phyloP scores from a whole-genome alignment of 1,284 basidiomycete species.

The Fomitopsis palustris region DNA sequence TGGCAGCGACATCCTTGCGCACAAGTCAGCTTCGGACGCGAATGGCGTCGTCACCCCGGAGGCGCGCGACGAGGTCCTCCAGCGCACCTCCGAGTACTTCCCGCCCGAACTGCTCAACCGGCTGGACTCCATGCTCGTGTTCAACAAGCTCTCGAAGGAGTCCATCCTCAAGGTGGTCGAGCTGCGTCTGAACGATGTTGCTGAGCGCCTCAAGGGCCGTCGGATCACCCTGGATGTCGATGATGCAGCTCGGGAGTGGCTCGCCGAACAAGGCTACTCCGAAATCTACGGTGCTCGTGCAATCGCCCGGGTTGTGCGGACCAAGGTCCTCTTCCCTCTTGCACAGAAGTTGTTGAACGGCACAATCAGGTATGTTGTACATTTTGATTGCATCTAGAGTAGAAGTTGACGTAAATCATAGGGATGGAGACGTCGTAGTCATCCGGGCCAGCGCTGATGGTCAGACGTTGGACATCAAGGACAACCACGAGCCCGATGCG shows the following conservation, averaged over 20 bases:
- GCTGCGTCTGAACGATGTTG: slow-evolving; percentile 73
- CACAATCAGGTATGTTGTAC: slow-evolving; percentile 58
- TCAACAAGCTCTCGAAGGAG: slow-evolving; percentile 80
- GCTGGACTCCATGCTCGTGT: slow-evolving; percentile 83
- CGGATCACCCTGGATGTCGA: slow-evolving; percentile 76
- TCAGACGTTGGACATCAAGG: slow-evolving; percentile 45
- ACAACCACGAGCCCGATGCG: slow-evolving; percentile 53
- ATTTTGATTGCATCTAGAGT: slow-evolving; percentile 38
- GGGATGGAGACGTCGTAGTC: slow-evolving; percentile 61
- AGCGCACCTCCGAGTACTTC: slow-evolving; percentile 76
- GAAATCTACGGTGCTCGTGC: slow-evolving; percentile 86
- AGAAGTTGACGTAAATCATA: slow-evolving; percentile 18
- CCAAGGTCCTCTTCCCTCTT: slow-evolving; percentile 75
- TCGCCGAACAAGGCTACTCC: slow-evolving; percentile 81
- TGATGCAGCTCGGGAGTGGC: slow-evolving; percentile 62
- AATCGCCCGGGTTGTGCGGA: slow-evolving; percentile 76
- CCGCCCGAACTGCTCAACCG: slow-evolving; percentile 91
- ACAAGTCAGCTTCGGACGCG: slow-evolving; percentile 57
- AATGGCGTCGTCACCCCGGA: slow-evolving; percentile 66
- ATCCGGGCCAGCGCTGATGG: slow-evolving; percentile 47
- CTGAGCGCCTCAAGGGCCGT: slow-evolving; percentile 59
- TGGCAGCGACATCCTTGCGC: slow-evolving; percentile 74
- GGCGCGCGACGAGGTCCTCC: slow-evolving; percentile 71
- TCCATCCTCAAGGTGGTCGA: slow-evolving; percentile 78
- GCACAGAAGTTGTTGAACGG: slow-evolving; percentile 75